phyloP scores from a whole-genome alignment of 768 basidiomycete genomes.

The Sarcodon aspratus region DNA sequence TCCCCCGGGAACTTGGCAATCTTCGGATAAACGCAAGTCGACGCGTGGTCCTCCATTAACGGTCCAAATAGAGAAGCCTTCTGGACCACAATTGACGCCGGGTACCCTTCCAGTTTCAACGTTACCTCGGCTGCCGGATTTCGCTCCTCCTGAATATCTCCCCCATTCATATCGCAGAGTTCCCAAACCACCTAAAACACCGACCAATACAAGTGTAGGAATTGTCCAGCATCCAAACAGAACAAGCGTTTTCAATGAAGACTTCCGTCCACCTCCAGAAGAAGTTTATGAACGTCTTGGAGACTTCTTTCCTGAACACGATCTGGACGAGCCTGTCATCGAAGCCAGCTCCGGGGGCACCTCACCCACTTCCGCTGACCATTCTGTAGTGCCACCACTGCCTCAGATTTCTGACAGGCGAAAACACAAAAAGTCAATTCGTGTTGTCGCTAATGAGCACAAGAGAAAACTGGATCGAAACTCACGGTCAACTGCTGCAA shows the following conservation, averaged over 20 bases:
- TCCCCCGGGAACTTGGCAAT: not conserved
- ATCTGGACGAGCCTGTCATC: slow-evolving; percentile 91
- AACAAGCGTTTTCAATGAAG: slow-evolving; percentile 18
- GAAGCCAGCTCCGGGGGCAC: slow-evolving; percentile 75
- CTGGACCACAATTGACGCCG: slow-evolving; percentile 6
- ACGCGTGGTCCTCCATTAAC: slow-evolving; percentile 10
- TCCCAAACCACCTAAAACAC: not conserved
- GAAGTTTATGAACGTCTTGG: slow-evolving; percentile 89
- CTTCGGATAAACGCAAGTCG: not conserved
- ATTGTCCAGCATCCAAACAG: slow-evolving; percentile 12
- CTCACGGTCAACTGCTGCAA: slow-evolving; percentile 40
- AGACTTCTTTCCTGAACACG: slow-evolving; percentile 92
- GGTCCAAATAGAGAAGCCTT: slow-evolving; percentile 12
- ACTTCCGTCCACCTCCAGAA: slow-evolving; percentile 77
- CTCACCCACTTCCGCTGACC: slow-evolving; percentile 58
- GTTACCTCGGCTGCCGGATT: slow-evolving; percentile 10
- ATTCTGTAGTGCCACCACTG: slow-evolving; percentile 24
- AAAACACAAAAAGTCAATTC: slow-evolving; percentile 81
- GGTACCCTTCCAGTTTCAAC: too few relatives aligned
- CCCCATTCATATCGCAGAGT: slow-evolving; percentile 2
- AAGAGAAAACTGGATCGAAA: slow-evolving; percentile 66
- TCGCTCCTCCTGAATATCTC: slow-evolving; percentile 9
- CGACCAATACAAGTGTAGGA: slow-evolving; percentile 2
- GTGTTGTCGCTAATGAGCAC: slow-evolving; percentile 83
- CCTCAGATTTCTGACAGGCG: slow-evolving; percentile 29